Conservation (phyloP, 2,329 filamentous ascomycete species). For the Botryotinia narcissicola region DNA sequence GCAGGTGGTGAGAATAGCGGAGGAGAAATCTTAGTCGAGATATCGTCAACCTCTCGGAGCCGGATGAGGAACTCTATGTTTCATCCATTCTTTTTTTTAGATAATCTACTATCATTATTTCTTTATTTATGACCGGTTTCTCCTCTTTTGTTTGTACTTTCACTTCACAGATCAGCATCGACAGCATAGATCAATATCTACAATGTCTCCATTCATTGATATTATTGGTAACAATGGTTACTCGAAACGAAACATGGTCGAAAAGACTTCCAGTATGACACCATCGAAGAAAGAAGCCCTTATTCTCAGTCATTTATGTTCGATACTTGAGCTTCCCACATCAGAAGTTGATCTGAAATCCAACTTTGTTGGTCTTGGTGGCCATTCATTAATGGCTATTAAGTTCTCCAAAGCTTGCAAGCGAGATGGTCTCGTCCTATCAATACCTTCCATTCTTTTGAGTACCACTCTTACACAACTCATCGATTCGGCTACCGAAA, state of each 20-base stretch:
- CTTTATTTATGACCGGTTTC: conserved; percentile 14
- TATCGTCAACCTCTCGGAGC: conserved; percentile 5
- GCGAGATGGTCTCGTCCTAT: conserved; percentile 34
- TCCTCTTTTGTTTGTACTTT: neutral
- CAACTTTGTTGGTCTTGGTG: conserved; percentile 47
- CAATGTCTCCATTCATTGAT: conserved; percentile 16
- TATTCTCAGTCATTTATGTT: conserved; percentile 3
- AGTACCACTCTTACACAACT: conserved; percentile 2
- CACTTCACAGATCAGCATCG: conserved; percentile 6
- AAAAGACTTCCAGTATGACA: neutral
- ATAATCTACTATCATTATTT: neutral
- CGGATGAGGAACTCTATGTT: neutral
- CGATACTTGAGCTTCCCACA: neutral
- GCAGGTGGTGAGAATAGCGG: neutral
- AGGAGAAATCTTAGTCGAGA: conserved; percentile 4
- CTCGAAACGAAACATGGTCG: conserved; percentile 4
- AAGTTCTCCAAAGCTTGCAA: conserved; percentile 43
- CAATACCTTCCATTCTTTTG: conserved; percentile 17
- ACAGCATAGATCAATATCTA: conserved; percentile 5
- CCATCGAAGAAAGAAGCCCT: conserved; percentile 16
- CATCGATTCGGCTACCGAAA: neutral
- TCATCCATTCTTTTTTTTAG: neutral
- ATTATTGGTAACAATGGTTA: neutral
- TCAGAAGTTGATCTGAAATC: neutral
- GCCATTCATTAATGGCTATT: conserved; percentile 48